phyloP scores from a whole-genome alignment of 371 early-diverging fungal species.

The Mucor mucedo region DNA sequence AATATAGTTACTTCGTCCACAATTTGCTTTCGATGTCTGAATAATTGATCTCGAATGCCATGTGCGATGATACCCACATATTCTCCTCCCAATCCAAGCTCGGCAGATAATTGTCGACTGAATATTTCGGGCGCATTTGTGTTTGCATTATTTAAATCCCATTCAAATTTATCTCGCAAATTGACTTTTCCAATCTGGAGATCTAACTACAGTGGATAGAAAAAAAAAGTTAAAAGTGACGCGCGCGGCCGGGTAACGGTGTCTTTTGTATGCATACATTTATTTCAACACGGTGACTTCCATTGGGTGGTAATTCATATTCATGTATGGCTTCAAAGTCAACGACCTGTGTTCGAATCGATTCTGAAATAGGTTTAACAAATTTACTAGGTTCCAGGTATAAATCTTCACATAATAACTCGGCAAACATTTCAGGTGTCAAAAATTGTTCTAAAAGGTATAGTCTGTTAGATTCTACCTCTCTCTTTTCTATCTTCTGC shows the following conservation, averaged over 20 bases:
- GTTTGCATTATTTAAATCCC: conserved; percentile 79
- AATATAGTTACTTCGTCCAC: conserved; percentile 49
- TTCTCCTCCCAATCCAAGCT: conserved; percentile 92
- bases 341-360: conserved; percentile 69
- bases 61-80: conserved; percentile 87
- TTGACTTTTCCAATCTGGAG: conserved; percentile 83
- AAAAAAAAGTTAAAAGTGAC: no score
- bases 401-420: conserved; percentile 86
- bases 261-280: conserved; percentile 33
- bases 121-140: conserved; percentile 85
- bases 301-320: conserved; percentile 33
- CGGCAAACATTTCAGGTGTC: conserved; percentile 93
- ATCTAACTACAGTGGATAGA: conserved; percentile 67
- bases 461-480: not conserved
- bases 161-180: conserved; percentile 90
- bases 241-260: no score
- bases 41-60: conserved; percentile 88
- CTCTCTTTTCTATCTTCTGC: not conserved
- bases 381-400: conserved; percentile 62
- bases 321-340: conserved; percentile 54
- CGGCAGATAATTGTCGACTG: conserved; percentile 77
- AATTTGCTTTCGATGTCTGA: conserved; percentile 69
- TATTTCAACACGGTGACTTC: conserved; percentile 45
- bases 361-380: conserved; percentile 74
- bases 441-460: conserved; percentile 67